These are phyloP conservation scores for Trichophyton equinum DNA, from an alignment of 2,329 filamentous ascomycete species.

Conservation along the genomic window DNA sequence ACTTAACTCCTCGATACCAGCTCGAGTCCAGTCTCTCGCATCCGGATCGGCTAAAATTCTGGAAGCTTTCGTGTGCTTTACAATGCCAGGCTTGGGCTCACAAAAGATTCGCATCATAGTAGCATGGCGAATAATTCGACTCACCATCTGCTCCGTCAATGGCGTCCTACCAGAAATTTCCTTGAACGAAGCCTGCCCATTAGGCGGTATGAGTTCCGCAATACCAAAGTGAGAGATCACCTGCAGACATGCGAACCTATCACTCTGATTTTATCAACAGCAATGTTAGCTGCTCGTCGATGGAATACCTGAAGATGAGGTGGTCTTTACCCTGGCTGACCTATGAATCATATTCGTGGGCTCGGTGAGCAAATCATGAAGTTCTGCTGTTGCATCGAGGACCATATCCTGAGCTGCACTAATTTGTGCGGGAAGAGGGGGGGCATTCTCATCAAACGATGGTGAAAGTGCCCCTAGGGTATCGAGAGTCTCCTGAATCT, in stretches of 20 bases:
- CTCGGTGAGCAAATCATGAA: slow-evolving; percentile 37
- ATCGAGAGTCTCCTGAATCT: background rate
- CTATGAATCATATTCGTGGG: slow-evolving; percentile 19
- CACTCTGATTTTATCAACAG: slow-evolving; percentile 23
- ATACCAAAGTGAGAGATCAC: slow-evolving; percentile 42
- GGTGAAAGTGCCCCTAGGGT: slow-evolving; percentile 34
- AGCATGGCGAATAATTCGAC: slow-evolving; percentile 30
- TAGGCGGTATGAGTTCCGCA: slow-evolving; percentile 34
- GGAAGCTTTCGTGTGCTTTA: slow-evolving; percentile 9
- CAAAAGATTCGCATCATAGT: slow-evolving; percentile 28
- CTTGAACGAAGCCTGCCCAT: slow-evolving; percentile 33
- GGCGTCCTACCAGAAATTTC: slow-evolving; percentile 29
- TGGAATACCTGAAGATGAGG: background rate
- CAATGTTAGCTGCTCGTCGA: background rate
- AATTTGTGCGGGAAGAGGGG: slow-evolving; percentile 26
- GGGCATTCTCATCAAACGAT: slow-evolving; percentile 34
- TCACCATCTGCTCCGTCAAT: slow-evolving; percentile 30
- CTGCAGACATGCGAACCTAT: slow-evolving; percentile 35
- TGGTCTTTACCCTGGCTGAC: slow-evolving; percentile 25
- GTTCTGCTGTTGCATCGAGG: slow-evolving; percentile 32
- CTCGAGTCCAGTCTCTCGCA: slow-evolving; percentile 1
- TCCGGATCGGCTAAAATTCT: slow-evolving; percentile 7
- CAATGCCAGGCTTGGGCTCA: slow-evolving; percentile 10
- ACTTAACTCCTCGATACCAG: slow-evolving; percentile 10
- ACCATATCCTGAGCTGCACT: slow-evolving; percentile 22